Percentiles rank a stretch among this genome's conserved stretches.
These are phyloP conservation scores for Acanthamoeba castellanii DNA, from an alignment of 208 protist species.

Conservation along the genomic window DNA sequence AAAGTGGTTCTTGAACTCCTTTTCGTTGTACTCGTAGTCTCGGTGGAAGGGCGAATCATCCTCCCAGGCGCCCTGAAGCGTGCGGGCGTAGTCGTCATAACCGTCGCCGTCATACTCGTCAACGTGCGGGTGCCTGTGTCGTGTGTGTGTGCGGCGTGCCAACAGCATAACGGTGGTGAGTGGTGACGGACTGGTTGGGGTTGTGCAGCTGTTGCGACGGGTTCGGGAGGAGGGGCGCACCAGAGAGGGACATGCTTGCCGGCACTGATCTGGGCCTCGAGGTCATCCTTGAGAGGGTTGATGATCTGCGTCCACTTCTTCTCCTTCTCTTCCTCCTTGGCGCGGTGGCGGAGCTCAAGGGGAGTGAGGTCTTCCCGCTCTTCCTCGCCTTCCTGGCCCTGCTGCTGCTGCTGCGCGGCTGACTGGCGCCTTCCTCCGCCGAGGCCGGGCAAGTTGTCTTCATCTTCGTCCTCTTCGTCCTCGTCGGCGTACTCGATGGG, in stretches of 20 bases:
- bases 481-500: not conserved
- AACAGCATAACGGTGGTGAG: too few species aligned
- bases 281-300: not conserved
- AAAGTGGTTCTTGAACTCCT: slow-evolving; percentile 1
- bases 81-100: slow-evolving; percentile 46
- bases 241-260: not conserved
- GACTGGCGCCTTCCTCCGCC: not conserved
- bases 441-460: not conserved
- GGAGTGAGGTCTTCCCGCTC: not conserved
- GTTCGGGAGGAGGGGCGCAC: not conserved
- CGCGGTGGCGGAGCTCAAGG: not conserved
- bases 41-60: slow-evolving; percentile 24
- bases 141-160: too few species aligned
- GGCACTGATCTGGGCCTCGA: not conserved
- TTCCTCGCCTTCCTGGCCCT: not conserved
- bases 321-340: slow-evolving; percentile 7
- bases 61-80: slow-evolving; percentile 42
- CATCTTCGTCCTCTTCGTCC: not conserved
- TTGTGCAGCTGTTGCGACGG: too few species aligned
- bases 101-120: slow-evolving; percentile 58
- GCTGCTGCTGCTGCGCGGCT: not conserved
- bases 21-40: slow-evolving; percentile 44
- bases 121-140: slow-evolving; percentile 29
- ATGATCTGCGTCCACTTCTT: not conserved
- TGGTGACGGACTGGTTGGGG: too few species aligned